Evolutionary conservation across 495 filamentous ascomycete species (phyloP).

Genomic region (Hyaloscypha hepaticicola): DNA sequence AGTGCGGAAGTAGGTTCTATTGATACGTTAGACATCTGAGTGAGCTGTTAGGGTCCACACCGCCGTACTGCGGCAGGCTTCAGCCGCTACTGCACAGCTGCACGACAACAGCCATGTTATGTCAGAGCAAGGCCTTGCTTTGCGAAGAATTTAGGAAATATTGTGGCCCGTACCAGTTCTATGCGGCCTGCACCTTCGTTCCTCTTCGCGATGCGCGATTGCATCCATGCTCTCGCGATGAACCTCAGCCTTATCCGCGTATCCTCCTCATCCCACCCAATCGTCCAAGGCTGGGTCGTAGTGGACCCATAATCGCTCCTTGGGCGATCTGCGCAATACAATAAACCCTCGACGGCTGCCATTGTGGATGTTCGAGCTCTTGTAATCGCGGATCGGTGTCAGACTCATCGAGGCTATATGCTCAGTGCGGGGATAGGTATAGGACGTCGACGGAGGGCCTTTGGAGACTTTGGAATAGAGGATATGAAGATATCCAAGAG

Average conservation of each 20-base stretch:
- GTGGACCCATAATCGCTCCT: slow-evolving; percentile 28
- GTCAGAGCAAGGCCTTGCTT: slow-evolving; percentile 7
- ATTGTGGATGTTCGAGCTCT: slow-evolving; percentile 32
- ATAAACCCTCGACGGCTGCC: slow-evolving; percentile 32
- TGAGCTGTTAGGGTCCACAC: slow-evolving; percentile 32
- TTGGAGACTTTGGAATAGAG: not conserved
- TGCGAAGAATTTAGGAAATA: slow-evolving; percentile 18
- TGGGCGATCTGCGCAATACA: slow-evolving; percentile 29
- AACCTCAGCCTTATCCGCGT: slow-evolving; percentile 37
- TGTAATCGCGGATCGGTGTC: slow-evolving; percentile 29
- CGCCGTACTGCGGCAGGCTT: slow-evolving; percentile 33
- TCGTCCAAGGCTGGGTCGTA: slow-evolving; percentile 32
- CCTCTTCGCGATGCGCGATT: slow-evolving; percentile 26
- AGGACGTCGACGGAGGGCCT: not conserved
- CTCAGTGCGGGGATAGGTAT: not conserved
- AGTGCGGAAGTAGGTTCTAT: slow-evolving; percentile 28
- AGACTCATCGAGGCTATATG: slow-evolving; percentile 35
- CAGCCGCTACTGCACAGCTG: slow-evolving; percentile 29
- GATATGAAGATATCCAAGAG: slow-evolving; percentile 15
- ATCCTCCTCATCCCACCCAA: slow-evolving; percentile 41
- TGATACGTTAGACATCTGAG: slow-evolving; percentile 31
- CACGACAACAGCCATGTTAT: slow-evolving; percentile 29
- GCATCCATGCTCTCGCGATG: slow-evolving; percentile 40
- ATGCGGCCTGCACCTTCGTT: slow-evolving; percentile 29
- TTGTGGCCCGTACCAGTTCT: slow-evolving; percentile 27